Evolutionary conservation across 73 alveolate species (phyloP).

Genomic region (Breviolum minutum): DNA sequence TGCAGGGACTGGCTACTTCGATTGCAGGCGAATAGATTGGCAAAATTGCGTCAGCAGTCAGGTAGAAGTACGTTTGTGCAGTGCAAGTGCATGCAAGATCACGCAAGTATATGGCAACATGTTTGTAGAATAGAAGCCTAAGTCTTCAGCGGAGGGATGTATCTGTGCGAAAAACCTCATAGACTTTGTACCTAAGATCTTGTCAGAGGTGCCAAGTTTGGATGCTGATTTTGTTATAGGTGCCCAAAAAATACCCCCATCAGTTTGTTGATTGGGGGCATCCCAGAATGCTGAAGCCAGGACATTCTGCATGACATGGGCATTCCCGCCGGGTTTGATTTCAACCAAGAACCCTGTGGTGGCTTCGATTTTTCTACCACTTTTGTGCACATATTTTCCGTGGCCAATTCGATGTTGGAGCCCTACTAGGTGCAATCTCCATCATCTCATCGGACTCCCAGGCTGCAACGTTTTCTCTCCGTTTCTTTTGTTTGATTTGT

Average conservation of each 20-base stretch:
- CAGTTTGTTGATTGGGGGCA: background rate
- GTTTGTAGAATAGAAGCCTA: background rate
- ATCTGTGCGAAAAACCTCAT: too few species aligned
- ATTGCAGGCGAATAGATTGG: too few species aligned
- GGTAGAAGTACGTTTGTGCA: too few species aligned
- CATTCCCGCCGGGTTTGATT: background rate
- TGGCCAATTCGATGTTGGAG: background rate
- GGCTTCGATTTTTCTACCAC: background rate
- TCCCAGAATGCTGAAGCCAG: background rate
- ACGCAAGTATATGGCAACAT: background rate
- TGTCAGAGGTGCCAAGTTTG: too few species aligned
- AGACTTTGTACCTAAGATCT: background rate
- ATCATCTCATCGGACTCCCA: constrained; percentile 94
- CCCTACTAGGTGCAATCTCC: constrained; percentile 81
- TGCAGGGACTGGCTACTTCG: too few species aligned
- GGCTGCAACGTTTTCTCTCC: background rate
- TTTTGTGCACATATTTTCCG: background rate
- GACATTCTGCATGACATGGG: constrained; percentile 93
- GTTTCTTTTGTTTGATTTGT: too few species aligned
- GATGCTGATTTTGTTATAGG: too few species aligned
- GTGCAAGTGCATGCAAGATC: too few species aligned
- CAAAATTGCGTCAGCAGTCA: too few species aligned
- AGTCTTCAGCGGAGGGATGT: background rate
- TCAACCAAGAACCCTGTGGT: background rate
- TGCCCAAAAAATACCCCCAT: too few species aligned